Base-by-base conservation (phyloP, 2,329 filamentous ascomycete species). In the Exophiala sp. region DNA sequence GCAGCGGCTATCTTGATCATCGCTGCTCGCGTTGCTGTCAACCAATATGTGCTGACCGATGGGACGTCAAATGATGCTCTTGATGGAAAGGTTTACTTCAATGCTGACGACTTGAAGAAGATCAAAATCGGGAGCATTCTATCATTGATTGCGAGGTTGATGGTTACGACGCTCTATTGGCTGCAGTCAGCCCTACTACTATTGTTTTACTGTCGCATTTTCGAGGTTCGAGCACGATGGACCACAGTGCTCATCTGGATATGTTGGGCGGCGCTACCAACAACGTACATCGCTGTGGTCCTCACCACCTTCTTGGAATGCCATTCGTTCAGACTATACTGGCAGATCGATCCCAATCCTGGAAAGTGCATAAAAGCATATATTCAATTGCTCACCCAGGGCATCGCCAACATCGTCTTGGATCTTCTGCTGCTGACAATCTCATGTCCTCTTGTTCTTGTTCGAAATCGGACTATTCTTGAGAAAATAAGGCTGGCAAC, bases 321-420 rank as follows among this genome's bases (percentile, higher is more conserved):
- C 55, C 56, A 72, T 10, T 79, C 79, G 2, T 76, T 82, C 60
- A 62, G 69, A 44, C 75, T 80, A 49, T 82, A 83, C 65, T 83
- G 79, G 79, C 79, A 81, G 63, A 76, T 83, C 48, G 61, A 75
- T 1, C 80, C 69, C 42, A 61, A 65, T 50, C 68, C 70, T 47
- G 70, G 69, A 64, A 65, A n/a, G 61, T 72, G 69, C 57, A 59
- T 63, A 33, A 53, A 63, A 51, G 68, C 68, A 12, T 65, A 67
- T 20, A 20, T 68, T 7, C 69, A 72, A 44, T 61, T 72, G 4
- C 54, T 71, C 20, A 60, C 65, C 5, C 65, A 71, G 16, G 68
- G 67, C 12, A 59, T 67, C 11, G 62, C 67, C 44, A 71, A 72
- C 55, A 67, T 69, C 43, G 47, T 64, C 5, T 70, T 72, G 8